Evolutionary conservation across 345 rosid genomes (phyloP), one percentile per base, ranked within the genome.

Genomic region (Litchi chinensis): DNA sequence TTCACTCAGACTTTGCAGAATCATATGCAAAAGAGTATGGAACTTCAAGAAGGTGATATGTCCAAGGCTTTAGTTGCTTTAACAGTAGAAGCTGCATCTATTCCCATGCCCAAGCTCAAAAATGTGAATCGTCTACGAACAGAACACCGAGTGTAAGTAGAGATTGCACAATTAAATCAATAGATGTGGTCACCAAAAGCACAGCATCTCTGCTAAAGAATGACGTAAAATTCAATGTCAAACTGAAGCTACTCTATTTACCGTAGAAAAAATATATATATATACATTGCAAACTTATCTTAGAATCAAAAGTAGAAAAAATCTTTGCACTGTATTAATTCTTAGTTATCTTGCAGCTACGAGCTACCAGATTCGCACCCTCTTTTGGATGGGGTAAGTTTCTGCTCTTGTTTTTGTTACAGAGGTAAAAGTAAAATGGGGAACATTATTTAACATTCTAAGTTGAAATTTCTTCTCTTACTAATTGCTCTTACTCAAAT

Each of bases 341-440:
- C 28, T 54, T 65, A 15, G 43, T 43, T 63, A 65, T 68, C 81
- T 66, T 88, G 88, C 93, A 94, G 98, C 22, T 97, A 93, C 50
- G 98, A 93, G 87, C 90, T 97, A 80, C 93, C 95, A 68, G 98
- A 97, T 75, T 84, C 89, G 4, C 97, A 97, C 83, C 98, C 93
- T 86, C 98, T 94, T 75, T 82, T 94, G 67, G 65, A 59, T 13
- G 87, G 85, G 89, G 98, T 94, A 75, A 90, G 95, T 87, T 70
- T 22, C 10, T 3, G 12, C 12, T 59, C 65, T 60, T 22, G 19
- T 37, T 76, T 72, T 62, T 46, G 69, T 66, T 39, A 0, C 11
- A 6, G 19, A 18, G 52, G 2, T 40, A 43, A 68, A 43, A 43
- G 26, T 68, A 41, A 9, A 37, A 66, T 37, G 69, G 39, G 40